phyloP scores from a whole-genome alignment of 140 eudicot species.

The Erigeron philadelphicus region DNA sequence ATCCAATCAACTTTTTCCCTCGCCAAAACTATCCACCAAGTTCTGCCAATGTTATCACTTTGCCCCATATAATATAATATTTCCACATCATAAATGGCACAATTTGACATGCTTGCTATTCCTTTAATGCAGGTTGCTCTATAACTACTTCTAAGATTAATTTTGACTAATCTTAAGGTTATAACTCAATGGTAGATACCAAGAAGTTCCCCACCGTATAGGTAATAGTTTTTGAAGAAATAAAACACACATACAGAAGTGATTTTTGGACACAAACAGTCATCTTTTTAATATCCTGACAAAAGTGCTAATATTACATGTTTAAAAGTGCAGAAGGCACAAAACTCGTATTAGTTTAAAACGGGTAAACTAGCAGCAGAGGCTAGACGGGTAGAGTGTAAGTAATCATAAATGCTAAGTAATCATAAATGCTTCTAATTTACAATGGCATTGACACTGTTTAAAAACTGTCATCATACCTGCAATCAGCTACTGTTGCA shows the following conservation, averaged over 20 bases:
- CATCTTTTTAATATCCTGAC: conserved; percentile 8
- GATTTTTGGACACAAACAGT: conserved; percentile 9
- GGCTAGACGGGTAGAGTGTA: conserved; percentile 15
- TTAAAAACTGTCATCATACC: conserved; percentile 33
- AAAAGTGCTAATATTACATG: conserved; percentile 15
- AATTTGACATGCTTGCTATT: not conserved
- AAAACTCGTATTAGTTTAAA: conserved; percentile 25
- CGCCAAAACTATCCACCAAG: not conserved
- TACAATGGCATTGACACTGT: conserved; percentile 33
- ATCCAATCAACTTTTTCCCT: not conserved
- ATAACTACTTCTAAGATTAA: not conserved
- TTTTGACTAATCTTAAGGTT: not conserved
- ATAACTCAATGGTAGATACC: not conserved
- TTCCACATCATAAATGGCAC: not conserved
- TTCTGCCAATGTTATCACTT: not conserved
- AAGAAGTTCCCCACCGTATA: not conserved
- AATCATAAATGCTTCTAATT: conserved; percentile 24
- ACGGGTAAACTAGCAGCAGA: not conserved
- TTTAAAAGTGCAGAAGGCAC: conserved; percentile 24
- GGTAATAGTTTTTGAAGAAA: not conserved
- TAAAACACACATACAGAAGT: not conserved
- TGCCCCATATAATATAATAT: too few species aligned
- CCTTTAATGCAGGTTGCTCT: not conserved
- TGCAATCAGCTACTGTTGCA: conserved; percentile 33
- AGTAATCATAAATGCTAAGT: conserved; percentile 26